A percentile compares a stretch with the other conserved stretches of the same genome.
These are phyloP conservation scores for Rhizopogon vinicolor DNA, from an alignment of 768 basidiomycete genomes.

Conservation along the genomic window DNA sequence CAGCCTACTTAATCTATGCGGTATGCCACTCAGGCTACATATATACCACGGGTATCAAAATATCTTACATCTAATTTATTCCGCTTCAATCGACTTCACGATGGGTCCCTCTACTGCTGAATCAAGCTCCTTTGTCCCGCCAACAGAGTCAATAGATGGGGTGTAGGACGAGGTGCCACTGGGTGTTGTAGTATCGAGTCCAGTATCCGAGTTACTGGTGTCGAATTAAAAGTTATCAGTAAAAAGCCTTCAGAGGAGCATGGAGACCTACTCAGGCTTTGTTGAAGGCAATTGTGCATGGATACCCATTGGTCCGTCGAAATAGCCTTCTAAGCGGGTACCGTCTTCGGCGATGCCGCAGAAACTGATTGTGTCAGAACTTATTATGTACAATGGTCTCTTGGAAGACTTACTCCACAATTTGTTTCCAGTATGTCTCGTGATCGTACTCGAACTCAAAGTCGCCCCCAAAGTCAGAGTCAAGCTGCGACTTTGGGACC, in stretches of 20 bases:
- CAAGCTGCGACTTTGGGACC: constrained; percentile 69
- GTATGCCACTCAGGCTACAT: not conserved
- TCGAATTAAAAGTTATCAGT: not conserved
- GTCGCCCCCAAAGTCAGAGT: constrained; percentile 79
- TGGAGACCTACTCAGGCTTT: not conserved
- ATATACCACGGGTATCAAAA: not conserved
- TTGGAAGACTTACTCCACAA: constrained; percentile 50
- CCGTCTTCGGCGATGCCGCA: constrained; percentile 56
- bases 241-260: not conserved
- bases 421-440: constrained; percentile 73
- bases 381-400: not conserved
- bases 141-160: not conserved
- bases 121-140: not conserved
- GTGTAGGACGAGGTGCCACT: not conserved
- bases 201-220: not conserved
- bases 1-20: too few relatives aligned
- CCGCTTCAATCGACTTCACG: not conserved
- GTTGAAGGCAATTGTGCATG: not conserved
- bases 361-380: constrained; percentile 30
- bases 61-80: not conserved
- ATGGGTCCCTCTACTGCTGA: not conserved
- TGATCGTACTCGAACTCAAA: constrained; percentile 72
- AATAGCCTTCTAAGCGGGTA: constrained; percentile 33
- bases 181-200: not conserved
- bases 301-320: constrained; percentile 17